Base-by-base conservation (phyloP, 164 flowering plant species). In the Nymphaea colorata region DNA sequence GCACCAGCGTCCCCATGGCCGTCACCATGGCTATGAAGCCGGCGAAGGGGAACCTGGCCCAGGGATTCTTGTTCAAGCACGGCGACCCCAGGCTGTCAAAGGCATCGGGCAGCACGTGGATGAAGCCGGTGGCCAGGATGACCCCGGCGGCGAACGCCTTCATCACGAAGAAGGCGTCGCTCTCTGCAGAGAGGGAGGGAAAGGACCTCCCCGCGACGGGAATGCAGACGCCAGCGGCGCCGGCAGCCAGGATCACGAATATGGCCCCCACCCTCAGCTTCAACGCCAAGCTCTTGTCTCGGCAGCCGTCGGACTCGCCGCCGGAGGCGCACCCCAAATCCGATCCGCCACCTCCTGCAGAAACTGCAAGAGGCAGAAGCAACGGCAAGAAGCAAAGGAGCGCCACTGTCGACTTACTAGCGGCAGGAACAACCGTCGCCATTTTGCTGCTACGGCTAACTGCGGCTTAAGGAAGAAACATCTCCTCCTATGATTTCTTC, bases 101-200 rank as follows among this genome's bases (percentile, higher is more conserved):
- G 3, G 85, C 85, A 64, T 82, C 83, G 0, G 83, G 83, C 5
- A 80, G 62, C 4, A 82, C 68, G 65, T 82, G 85, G 16, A 82
- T 64, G 53, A 75, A 74, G 7, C 82, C 84, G 2, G 84, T 81
- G 0, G 84, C 76, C 14, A 82, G 68, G 6, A 82, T 82, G 15
- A 82, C 82, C 3, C 85, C 85, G 8, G 77, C 85, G 0, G 85
- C 85, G 62, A 82, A 82, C 4, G 85, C 79, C 65, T 82, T 82
- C 61, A 82, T 65, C 44, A 76, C 42, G 66, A 74, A 75, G 68
- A 82, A 82, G 14, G 76, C 42, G 44, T 76, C 61, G 11, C 70
- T 77, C 61, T 76, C 81, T 0, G 80, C 80, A 4, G 59, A 61
- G 42, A 77, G 70, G 1, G 75, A 67, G 1, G 78, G 66, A 5